Evolutionary conservation across 2,329 filamentous ascomycete genomes (phyloP).

Genomic region (Calonectria pteridis): DNA sequence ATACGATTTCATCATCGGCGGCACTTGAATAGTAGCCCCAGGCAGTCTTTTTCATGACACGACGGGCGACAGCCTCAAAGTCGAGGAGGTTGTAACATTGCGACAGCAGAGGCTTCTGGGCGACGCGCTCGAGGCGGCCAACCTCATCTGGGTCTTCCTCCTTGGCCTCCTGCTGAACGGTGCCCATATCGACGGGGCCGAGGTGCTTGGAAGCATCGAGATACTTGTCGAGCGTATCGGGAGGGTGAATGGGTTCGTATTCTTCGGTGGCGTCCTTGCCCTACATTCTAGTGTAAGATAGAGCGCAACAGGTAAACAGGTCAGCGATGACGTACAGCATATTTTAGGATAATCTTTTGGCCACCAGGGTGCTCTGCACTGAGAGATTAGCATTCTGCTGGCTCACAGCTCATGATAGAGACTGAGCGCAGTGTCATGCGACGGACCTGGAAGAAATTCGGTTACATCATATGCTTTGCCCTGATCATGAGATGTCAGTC

Average conservation of each 20-base stretch:
- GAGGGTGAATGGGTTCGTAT: slow-evolving; percentile 89
- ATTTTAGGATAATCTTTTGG: slow-evolving; percentile 94
- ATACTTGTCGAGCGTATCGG: slow-evolving; percentile 88
- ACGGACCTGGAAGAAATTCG: slow-evolving; percentile 81
- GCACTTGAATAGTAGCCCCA: slow-evolving; percentile 99
- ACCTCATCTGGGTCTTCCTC: slow-evolving; percentile 72
- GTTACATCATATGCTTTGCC: slow-evolving; percentile 91
- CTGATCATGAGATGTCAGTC: slow-evolving; percentile 50
- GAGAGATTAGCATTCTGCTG: slow-evolving; percentile 12
- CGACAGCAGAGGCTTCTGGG: slow-evolving; percentile 81
- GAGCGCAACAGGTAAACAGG: neutral
- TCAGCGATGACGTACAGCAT: slow-evolving; percentile 69
- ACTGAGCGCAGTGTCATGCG: neutral
- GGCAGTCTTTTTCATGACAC: slow-evolving; percentile 94
- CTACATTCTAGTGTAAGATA: slow-evolving; percentile 46
- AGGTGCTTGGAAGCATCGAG: slow-evolving; percentile 88
- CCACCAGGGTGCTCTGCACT: slow-evolving; percentile 85
- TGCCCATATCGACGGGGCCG: slow-evolving; percentile 89
- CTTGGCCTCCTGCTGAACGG: slow-evolving; percentile 78
- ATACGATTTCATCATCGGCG: slow-evolving; percentile 66
- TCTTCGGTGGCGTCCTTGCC: slow-evolving; percentile 95
- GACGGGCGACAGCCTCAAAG: slow-evolving; percentile 92
- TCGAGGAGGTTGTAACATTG: slow-evolving; percentile 96
- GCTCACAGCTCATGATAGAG: neutral
- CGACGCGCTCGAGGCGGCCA: slow-evolving; percentile 79